A percentile compares a stretch with the other conserved stretches of the same genome.
These are phyloP conservation scores for Dictyophora rubrovolvata DNA, from an alignment of 768 basidiomycete genomes.

Conservation along the genomic window DNA sequence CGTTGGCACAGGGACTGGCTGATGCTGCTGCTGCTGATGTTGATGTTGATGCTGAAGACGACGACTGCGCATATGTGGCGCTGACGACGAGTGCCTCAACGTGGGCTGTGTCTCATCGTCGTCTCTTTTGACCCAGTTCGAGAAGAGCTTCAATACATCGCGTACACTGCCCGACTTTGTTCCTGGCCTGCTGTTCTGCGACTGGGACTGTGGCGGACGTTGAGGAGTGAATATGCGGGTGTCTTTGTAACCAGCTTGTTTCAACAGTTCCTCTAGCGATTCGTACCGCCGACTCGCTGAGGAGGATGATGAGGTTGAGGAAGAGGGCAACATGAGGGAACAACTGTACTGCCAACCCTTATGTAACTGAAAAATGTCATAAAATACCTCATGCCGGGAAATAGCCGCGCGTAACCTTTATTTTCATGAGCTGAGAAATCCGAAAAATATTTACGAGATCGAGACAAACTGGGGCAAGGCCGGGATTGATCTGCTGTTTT, in stretches of 20 bases:
- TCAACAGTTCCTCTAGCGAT: slow-evolving; percentile 72
- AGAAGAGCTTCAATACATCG: slow-evolving; percentile 36
- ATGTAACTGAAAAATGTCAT: not conserved
- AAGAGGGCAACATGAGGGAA: not conserved
- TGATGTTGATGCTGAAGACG: slow-evolving; percentile 24
- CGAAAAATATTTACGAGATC: no score
- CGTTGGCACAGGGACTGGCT: slow-evolving; percentile 29
- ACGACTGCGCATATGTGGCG: slow-evolving; percentile 11
- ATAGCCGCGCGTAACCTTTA: no score
- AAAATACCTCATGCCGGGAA: not conserved
- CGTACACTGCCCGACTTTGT: slow-evolving; percentile 35
- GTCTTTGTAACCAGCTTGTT: slow-evolving; percentile 87
- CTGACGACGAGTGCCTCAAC: slow-evolving; percentile 18
- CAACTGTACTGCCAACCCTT: not conserved
- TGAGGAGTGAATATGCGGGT: slow-evolving; percentile 80
- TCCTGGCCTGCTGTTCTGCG: slow-evolving; percentile 19
- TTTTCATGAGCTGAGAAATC: no score
- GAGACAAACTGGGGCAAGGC: no score
- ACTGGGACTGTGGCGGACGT: slow-evolving; percentile 20
- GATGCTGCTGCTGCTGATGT: not conserved
- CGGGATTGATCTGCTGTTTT: no score
- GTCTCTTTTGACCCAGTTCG: slow-evolving; percentile 1
- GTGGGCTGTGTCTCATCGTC: slow-evolving; percentile 8
- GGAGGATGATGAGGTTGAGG: slow-evolving; percentile 46
- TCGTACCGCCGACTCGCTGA: slow-evolving; percentile 76